Evolutionary conservation across 1,139 yeast genomes (phyloP), one percentile per base, ranked within the genome.

Genomic region (Sugiyamaella sp.): DNA sequence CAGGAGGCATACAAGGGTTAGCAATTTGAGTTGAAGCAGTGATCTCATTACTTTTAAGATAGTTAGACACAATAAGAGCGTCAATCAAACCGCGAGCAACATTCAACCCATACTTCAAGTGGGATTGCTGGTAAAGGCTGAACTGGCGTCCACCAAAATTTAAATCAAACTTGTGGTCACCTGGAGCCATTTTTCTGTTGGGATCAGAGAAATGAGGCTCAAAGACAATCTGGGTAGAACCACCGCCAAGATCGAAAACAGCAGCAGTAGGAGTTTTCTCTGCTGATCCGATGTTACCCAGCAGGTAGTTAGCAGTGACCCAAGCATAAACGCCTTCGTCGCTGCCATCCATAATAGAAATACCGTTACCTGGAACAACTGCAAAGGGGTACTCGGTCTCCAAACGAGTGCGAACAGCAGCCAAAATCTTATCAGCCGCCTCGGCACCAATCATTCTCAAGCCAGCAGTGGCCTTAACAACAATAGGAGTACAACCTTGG

Each of bases 261-360:
- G 98, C 99, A 49, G 96, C 96, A 10, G 99, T 93, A 29, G 93
- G 88, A 27, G 74, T 71, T 71, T 83, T 67, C 47, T 81, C 85
- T 19, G 81, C 72, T 24, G 84, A 74, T 24, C 98, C 98, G 68
- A 93, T 89, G 72, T 91, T 91, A 41, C 97, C 97, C 62, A 93
- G 79, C 60, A 93, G 76, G 70, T 85, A 93, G 75, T 93, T 93
- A 51, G 97, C 85, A 37, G 99, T 93, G 69, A 93, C 86, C 99
- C 99, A 93, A 1, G 99, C 99, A 66, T 83, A 93, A n/a, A 93
- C 97, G 69, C 99, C 99, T 75, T 93, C 99, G 65, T 91, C 96
- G 58, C 82, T 85, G 62, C 99, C 99, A 55, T 88, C 93, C 97
- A 93, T 91, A 64, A 93, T 86, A 9, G 91, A 80, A 55, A 93